Evolutionary conservation across 2,329 filamentous ascomycete species (phyloP).

Genomic region (Rhynchosporium agropyri): DNA sequence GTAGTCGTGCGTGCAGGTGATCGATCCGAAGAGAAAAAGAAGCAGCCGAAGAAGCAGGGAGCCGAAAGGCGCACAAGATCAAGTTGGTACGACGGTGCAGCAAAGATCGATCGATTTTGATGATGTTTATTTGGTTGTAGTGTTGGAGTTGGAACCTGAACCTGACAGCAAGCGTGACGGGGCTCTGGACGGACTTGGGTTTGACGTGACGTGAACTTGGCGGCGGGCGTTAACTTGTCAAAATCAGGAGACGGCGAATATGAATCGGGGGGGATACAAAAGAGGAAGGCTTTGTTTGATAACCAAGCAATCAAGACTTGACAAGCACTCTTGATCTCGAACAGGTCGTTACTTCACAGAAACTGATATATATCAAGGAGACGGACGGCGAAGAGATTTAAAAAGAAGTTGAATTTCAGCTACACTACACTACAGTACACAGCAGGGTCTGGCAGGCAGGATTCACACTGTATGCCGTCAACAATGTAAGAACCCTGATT

Average conservation of each 20-base stretch:
- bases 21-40: not conserved
- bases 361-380: too few species aligned
- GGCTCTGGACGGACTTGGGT: not conserved
- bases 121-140: not conserved
- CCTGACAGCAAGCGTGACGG: not conserved
- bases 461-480: constrained; percentile 9
- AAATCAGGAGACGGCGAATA: not conserved
- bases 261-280: not conserved
- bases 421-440: too few species aligned
- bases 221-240: not conserved
- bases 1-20: constrained; percentile 11
- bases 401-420: not conserved
- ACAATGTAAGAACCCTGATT: constrained; percentile 12
- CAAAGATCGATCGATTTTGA: not conserved
- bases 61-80: constrained; percentile 8
- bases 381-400: not conserved
- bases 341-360: too few species aligned
- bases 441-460: too few species aligned
- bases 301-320: not conserved
- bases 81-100: constrained; percentile 5
- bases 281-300: not conserved
- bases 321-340: not conserved
- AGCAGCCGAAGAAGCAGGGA: not conserved
- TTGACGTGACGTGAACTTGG: not conserved
- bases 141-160: not conserved